Base-by-base conservation (phyloP, 2,329 filamentous ascomycete genomes). In the Tolypocladium ovalisporum region DNA sequence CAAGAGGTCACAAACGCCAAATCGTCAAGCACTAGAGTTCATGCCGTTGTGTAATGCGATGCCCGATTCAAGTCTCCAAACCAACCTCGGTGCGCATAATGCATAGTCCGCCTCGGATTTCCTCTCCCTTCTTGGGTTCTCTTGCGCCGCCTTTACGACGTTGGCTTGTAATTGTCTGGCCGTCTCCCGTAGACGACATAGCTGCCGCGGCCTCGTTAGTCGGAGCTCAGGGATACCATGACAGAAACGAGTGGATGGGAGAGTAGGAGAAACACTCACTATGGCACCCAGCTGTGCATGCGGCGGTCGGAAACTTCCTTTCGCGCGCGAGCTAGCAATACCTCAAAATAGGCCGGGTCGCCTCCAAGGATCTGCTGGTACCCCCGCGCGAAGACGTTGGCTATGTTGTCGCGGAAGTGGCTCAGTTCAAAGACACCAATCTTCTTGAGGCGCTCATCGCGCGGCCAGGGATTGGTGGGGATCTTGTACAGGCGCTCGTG, bases 381-480 rank as follows among this genome's bases (percentile, higher is more conserved):
- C 2, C 62, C 64, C 6, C 64, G 37, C 13, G 59, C 61, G 56
- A 65, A 66, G 17, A 64, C 59, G 10, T 60, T 63, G 10, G 55
- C 56, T 17, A 65, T 63, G 5, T 56, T 60, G 36, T 66, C 61
- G 9, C 65, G 63, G 40, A 65, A 67, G 52, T 64, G 64, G 22
- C 59, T 55, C 39, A 66, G 42, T 57, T 66, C 64, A 10, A 64
- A 60, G 3, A 57, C 56, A 1, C 70, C 70, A 22, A 69, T 61
- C 56, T 67, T 62, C 52, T 70, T 70, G 32, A 66, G 62, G 8
- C 61, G 64, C 15, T 56, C 60, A 17, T 71, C 64, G 35, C 62
- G 67, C 15, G 70, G 67, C 68, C 69, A 71, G 1, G 62, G 55
- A 29, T 66, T 68, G 1, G 64, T 63, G 0, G 70, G 69, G 1